A percentile compares a stretch with the other conserved stretches of the same genome.
These are phyloP conservation scores for Clonostachys chloroleuca DNA, from an alignment of 2,329 filamentous ascomycete species.

Conservation along the genomic window DNA sequence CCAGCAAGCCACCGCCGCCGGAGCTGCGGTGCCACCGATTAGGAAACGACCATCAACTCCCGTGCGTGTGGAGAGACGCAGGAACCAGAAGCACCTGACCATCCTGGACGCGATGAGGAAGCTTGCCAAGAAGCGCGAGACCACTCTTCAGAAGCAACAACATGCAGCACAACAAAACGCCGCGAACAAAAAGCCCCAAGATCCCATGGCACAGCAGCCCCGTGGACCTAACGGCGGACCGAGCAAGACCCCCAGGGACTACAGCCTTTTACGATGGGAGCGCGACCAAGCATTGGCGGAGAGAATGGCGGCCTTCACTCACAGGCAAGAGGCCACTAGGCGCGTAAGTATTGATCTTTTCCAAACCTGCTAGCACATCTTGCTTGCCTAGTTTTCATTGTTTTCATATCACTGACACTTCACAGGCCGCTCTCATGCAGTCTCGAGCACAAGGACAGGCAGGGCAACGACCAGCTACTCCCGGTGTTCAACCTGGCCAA, in stretches of 20 bases:
- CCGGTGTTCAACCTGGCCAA: slow-evolving; percentile 23
- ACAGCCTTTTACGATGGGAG: slow-evolving; percentile 85
- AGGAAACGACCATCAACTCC: slow-evolving; percentile 73
- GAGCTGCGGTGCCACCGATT: slow-evolving; percentile 24
- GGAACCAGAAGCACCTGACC: slow-evolving; percentile 81
- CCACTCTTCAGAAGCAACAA: slow-evolving; percentile 79
- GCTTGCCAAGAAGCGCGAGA: slow-evolving; percentile 89
- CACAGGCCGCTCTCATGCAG: slow-evolving; percentile 36
- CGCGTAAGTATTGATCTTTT: slow-evolving; percentile 35
- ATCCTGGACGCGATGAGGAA: slow-evolving; percentile 95
- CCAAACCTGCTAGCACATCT: neutral
- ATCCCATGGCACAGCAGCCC: slow-evolving; percentile 45
- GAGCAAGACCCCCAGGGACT: slow-evolving; percentile 80
- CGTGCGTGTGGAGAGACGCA: slow-evolving; percentile 78
- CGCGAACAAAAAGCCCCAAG: slow-evolving; percentile 76
- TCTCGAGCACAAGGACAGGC: slow-evolving; percentile 39
- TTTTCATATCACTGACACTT: neutral
- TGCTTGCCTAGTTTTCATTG: too few species aligned
- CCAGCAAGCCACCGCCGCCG: slow-evolving; percentile 43
- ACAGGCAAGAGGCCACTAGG: slow-evolving; percentile 56
- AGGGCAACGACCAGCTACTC: slow-evolving; percentile 37
- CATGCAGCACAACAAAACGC: slow-evolving; percentile 75
- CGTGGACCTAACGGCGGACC: slow-evolving; percentile 33
- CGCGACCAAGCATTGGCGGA: slow-evolving; percentile 67
- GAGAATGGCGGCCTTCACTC: slow-evolving; percentile 49